Evolutionary conservation across 2,329 filamentous ascomycete genomes (phyloP).

Genomic region (Pseudogymnoascus sp.): DNA sequence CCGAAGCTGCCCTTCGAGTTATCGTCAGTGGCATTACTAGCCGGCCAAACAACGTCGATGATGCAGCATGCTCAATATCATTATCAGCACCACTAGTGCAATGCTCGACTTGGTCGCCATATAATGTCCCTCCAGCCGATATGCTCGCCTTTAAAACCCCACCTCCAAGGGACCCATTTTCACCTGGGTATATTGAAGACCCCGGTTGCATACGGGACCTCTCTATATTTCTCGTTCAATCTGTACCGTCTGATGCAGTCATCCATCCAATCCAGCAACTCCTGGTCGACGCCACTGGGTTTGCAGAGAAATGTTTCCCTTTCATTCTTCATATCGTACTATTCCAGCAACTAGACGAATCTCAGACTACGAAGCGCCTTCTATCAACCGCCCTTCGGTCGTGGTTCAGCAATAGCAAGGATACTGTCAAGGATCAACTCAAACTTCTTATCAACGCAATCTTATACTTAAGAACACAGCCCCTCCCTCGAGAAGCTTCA

Average conservation of each 20-base stretch:
- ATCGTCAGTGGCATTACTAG: slow-evolving; percentile 38
- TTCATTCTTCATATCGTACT: slow-evolving; percentile 80
- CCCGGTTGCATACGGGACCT: slow-evolving; percentile 53
- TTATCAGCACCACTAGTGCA: slow-evolving; percentile 43
- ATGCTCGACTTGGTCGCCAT: slow-evolving; percentile 50
- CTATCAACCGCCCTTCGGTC: slow-evolving; percentile 58
- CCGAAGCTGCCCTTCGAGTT: slow-evolving; percentile 50
- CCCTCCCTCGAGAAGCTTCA: slow-evolving; percentile 64
- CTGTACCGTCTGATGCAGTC: slow-evolving; percentile 54
- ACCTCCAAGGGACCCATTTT: slow-evolving; percentile 13
- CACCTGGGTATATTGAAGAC: slow-evolving; percentile 32
- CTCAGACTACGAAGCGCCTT: slow-evolving; percentile 48
- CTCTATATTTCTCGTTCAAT: slow-evolving; percentile 51
- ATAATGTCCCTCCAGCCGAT: slow-evolving; percentile 48
- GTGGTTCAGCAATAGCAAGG: slow-evolving; percentile 49
- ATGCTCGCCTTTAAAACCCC: background rate
- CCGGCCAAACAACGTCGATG: slow-evolving; percentile 6
- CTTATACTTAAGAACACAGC: slow-evolving; percentile 80
- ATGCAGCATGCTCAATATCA: slow-evolving; percentile 9
- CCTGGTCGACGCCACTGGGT: slow-evolving; percentile 54
- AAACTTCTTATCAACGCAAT: slow-evolving; percentile 69
- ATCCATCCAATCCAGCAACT: slow-evolving; percentile 60
- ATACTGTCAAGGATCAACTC: slow-evolving; percentile 49
- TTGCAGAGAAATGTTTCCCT: slow-evolving; percentile 69
- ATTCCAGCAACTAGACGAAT: slow-evolving; percentile 54